Base-by-base conservation (phyloP, 2,329 filamentous ascomycete genomes). In the Fusarium sacchari region DNA sequence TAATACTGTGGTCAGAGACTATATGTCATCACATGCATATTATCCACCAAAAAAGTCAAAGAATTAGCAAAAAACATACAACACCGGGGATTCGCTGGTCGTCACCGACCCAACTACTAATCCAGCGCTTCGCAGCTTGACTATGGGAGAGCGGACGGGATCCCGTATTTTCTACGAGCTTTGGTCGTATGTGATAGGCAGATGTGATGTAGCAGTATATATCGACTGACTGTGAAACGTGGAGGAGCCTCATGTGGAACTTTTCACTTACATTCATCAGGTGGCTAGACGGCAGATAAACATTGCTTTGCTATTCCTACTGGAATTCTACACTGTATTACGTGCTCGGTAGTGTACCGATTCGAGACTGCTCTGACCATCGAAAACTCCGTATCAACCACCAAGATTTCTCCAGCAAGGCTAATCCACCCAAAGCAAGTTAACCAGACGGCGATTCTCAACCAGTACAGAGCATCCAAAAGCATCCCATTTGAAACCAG, bases 221-320 rank as follows among this genome's bases (percentile, higher is more conserved):
- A 46, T 26, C 0, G 5, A 47, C 1, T 0, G 0, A 3, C 0
- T 6, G 6, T 15, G 3, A 18, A 8, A 20, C 11, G 5, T 5
- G 8, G 4, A 17, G 2, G 15, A 30, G 30, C 26, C 6, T 10
- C 3, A 17, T 10, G 8, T 55, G 22, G 12, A n/a, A 43, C 32
- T 14, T 9, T 56, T 15, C 22, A 40, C 50, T 26, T 17, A n/a
- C 50, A 24, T 8, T 14, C 49, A 37, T 3, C 46, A 18, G 7
- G 5, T 26, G 13, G n/a, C 18, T 5, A 52, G 32, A 7, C 9
- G 11, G 49, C 17, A 26, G 32, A 15, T 15, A 30, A 55, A 9
- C 14, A 10, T 34, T 39, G 12, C 6, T 1, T 28, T 59, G 36
- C 9, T n/a, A 28, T 50, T 22, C 1, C 20, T 20, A 20, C 22